Conservation (phyloP, 768 basidiomycete genomes). For the Lactarius quietus region DNA sequence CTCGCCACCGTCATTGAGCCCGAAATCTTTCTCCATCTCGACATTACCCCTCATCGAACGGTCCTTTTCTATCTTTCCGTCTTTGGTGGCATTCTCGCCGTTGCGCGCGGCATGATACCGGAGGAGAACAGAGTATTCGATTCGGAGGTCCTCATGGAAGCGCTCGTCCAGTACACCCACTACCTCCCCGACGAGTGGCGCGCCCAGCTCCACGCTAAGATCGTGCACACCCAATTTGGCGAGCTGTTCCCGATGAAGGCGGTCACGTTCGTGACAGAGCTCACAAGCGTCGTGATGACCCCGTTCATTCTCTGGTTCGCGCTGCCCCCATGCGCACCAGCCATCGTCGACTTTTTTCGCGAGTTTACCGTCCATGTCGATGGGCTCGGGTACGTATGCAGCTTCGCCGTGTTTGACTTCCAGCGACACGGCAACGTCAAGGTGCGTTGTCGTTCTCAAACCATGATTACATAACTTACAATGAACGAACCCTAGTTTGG, state of each 20-base stretch:
- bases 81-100: constrained; percentile 85
- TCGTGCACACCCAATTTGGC: constrained; percentile 90
- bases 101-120: constrained; percentile 92
- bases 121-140: constrained; percentile 93
- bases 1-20: constrained; percentile 92
- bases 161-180: constrained; percentile 91
- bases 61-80: constrained; percentile 90
- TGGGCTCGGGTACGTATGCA: constrained; percentile 94
- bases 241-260: constrained; percentile 93
- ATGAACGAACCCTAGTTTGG: constrained; percentile 56
- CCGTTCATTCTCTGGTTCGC: constrained; percentile 95
- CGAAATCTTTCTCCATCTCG: constrained; percentile 89
- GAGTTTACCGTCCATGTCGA: constrained; percentile 98
- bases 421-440: constrained; percentile 90
- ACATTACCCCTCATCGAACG: constrained; percentile 89
- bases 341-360: constrained; percentile 95
- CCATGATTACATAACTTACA: not conserved
- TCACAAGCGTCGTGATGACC: constrained; percentile 87
- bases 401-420: constrained; percentile 98
- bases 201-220: constrained; percentile 80
- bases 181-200: constrained; percentile 96
- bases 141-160: constrained; percentile 87
- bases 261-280: constrained; percentile 79
- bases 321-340: constrained; percentile 82
- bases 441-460: constrained; percentile 38